Percentiles rank a stretch among this genome's conserved stretches.
phyloP scores from a whole-genome alignment of 179 eudicot genomes.

The Spergularia azorica region DNA sequence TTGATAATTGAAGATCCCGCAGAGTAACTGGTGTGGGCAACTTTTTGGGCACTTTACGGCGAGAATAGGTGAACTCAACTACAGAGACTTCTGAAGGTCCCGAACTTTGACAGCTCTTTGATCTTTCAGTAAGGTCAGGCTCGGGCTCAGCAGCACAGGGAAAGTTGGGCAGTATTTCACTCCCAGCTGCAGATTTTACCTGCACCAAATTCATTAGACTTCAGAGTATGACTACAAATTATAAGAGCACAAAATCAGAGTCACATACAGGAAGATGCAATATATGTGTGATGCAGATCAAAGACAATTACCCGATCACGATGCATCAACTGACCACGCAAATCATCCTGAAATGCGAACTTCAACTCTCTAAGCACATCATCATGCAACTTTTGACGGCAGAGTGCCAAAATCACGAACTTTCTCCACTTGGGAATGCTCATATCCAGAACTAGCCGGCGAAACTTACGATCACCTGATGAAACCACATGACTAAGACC shows the following conservation, averaged over 20 bases:
- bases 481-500: slow-evolving; percentile 26
- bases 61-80: slow-evolving; percentile 57
- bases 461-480: slow-evolving; percentile 31
- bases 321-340: slow-evolving; percentile 37
- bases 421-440: slow-evolving; percentile 32
- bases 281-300: neutral
- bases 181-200: slow-evolving; percentile 34
- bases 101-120: slow-evolving; percentile 37
- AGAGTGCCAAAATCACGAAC: slow-evolving; percentile 51
- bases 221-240: neutral
- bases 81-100: slow-evolving; percentile 44
- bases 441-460: slow-evolving; percentile 34
- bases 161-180: slow-evolving; percentile 30
- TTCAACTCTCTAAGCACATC: slow-evolving; percentile 66
- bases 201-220: slow-evolving; percentile 30
- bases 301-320: slow-evolving; percentile 41
- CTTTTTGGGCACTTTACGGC: slow-evolving; percentile 49
- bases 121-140: slow-evolving; percentile 41
- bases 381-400: slow-evolving; percentile 71
- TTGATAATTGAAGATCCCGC: slow-evolving; percentile 35
- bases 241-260: slow-evolving; percentile 1
- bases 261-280: neutral
- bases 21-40: slow-evolving; percentile 46
- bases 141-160: slow-evolving; percentile 25
- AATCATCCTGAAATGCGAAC: slow-evolving; percentile 41